Percentiles rank a stretch among this genome's conserved stretches.
Evolutionary conservation across 2,329 filamentous ascomycete species (phyloP).

Genomic region (Pseudocercospora vitis): DNA sequence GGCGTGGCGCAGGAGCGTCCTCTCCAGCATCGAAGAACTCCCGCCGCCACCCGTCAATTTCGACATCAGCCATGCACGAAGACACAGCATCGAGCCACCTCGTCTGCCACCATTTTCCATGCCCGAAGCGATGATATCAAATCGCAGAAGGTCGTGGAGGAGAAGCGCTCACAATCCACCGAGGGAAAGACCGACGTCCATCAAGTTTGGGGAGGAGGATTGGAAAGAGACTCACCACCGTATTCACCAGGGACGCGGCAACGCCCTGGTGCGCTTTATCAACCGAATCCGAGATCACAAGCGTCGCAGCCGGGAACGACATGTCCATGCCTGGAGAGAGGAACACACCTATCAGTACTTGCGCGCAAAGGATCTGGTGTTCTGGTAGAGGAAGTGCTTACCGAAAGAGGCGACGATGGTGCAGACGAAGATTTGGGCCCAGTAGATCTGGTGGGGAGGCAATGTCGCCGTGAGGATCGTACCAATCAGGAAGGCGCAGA

Average conservation of each 20-base stretch:
- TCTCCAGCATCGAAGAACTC: not conserved
- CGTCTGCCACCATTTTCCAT: not conserved
- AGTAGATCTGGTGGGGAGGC: slow-evolving; percentile 61
- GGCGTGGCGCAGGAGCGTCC: not conserved
- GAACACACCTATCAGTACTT: slow-evolving; percentile 3
- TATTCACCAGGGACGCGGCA: slow-evolving; percentile 60
- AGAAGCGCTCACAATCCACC: not conserved
- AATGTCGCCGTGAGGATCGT: slow-evolving; percentile 46
- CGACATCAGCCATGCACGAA: not conserved
- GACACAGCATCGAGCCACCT: slow-evolving; percentile 1
- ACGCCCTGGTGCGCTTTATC: slow-evolving; percentile 52
- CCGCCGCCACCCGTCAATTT: not conserved
- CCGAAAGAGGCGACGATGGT: slow-evolving; percentile 50
- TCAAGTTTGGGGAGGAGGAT: slow-evolving; percentile 9
- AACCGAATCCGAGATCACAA: slow-evolving; percentile 59
- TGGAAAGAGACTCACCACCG: slow-evolving; percentile 33
- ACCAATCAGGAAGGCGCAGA: slow-evolving; percentile 46
- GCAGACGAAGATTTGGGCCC: slow-evolving; percentile 62
- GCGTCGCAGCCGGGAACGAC: slow-evolving; percentile 62
- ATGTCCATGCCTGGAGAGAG: slow-evolving; percentile 58
- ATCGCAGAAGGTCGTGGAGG: not conserved
- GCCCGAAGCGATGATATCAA: not conserved
- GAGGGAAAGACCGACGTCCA: not conserved
- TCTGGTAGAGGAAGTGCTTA: not conserved
- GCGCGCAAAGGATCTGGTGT: not conserved